phyloP scores from a whole-genome alignment of 1,139 yeast genomes.

The Zygotorulaspora mrakii region DNA sequence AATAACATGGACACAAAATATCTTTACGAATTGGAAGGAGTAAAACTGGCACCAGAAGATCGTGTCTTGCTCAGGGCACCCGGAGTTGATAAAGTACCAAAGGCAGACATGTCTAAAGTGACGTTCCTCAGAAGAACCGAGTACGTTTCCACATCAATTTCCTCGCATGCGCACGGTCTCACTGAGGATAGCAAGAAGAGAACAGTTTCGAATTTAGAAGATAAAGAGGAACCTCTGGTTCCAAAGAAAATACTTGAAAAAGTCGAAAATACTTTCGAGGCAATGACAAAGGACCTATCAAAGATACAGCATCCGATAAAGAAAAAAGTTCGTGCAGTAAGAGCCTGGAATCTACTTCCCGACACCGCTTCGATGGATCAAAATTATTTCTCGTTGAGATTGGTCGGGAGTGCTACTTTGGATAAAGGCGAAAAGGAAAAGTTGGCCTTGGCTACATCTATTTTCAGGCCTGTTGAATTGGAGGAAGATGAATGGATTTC shows the following conservation, averaged over 20 bases:
- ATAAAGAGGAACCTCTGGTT: conserved; percentile 24
- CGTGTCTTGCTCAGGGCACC: conserved; percentile 78
- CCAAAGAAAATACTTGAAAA: conserved; percentile 31
- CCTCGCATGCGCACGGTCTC: conserved; percentile 17
- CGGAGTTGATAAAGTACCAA: conserved; percentile 49
- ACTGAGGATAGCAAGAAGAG: conserved; percentile 25
- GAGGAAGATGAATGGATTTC: conserved; percentile 83
- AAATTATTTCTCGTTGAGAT: conserved; percentile 64
- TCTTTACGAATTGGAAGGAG: conserved; percentile 40
- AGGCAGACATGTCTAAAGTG: conserved; percentile 52
- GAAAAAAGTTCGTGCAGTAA: conserved; percentile 68
- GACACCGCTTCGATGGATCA: conserved; percentile 87
- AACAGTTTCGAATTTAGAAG: conserved; percentile 20
- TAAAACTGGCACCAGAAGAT: conserved; percentile 71
- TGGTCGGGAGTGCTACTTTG: conserved; percentile 75
- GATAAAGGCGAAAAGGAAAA: conserved; percentile 42
- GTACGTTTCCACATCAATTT: conserved; percentile 48
- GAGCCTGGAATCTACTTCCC: conserved; percentile 78
- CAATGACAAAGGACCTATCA: conserved; percentile 44
- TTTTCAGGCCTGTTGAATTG: conserved; percentile 71
- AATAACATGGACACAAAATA: conserved; percentile 56
- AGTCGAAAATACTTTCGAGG: conserved; percentile 77
- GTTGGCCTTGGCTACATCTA: conserved; percentile 54
- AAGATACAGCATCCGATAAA: conserved; percentile 71
- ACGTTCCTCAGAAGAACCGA: conserved; percentile 92